phyloP scores from a whole-genome alignment of 306 rosid genomes.

The Albizia julibrissin region DNA sequence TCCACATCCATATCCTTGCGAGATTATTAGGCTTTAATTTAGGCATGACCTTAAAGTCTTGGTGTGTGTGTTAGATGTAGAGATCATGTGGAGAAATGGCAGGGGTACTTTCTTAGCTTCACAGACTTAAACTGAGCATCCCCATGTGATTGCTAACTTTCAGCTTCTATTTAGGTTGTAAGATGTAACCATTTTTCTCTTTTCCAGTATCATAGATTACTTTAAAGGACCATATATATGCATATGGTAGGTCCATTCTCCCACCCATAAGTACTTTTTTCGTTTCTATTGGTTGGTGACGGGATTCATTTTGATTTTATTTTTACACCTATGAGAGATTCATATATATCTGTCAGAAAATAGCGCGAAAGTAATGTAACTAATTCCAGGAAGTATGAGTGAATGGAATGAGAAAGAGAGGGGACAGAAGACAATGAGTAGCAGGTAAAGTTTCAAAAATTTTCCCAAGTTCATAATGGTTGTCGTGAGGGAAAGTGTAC shows the following conservation, averaged over 20 bases:
- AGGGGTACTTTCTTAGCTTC: constrained; percentile 11
- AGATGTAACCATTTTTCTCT: neutral
- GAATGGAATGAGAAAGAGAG: neutral
- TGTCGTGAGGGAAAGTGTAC: constrained; percentile 42
- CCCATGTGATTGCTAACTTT: constrained; percentile 25
- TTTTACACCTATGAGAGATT: neutral
- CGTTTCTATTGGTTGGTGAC: neutral
- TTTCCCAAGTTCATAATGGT: constrained; percentile 10
- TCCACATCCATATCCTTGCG: neutral
- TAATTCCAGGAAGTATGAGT: neutral
- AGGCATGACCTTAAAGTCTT: neutral
- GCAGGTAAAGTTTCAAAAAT: constrained; percentile 9
- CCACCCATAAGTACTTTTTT: neutral
- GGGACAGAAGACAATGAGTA: neutral
- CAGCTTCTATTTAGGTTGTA: neutral
- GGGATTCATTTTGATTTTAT: neutral
- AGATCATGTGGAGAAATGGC: neutral
- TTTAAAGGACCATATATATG: neutral
- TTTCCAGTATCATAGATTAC: neutral
- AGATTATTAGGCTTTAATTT: neutral
- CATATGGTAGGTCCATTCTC: neutral
- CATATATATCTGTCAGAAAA: neutral
- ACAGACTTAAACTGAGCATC: constrained; percentile 6
- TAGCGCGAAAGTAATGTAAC: neutral
- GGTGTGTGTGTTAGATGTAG: neutral